Base-by-base conservation (phyloP, 768 basidiomycete genomes). In the Pisolithus sp. region DNA sequence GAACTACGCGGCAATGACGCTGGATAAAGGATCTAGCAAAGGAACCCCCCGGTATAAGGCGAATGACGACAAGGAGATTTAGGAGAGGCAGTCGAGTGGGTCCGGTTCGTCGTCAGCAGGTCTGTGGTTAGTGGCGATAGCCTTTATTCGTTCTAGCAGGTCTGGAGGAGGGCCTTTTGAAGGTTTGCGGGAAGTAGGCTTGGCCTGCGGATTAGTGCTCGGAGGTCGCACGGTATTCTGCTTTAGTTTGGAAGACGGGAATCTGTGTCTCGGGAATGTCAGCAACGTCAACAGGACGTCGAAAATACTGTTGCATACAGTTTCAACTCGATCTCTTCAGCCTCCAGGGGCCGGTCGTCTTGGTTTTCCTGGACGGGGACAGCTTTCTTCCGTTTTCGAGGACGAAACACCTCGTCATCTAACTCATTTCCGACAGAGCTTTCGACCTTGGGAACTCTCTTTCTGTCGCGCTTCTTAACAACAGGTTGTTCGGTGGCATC, bases 71-170 rank as follows among this genome's bases (percentile, higher is more conserved):
- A 12, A 21, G 17, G 7, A 5, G n/a, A 20, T 12, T 76, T 61
- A 75, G 30, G 73, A 70, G 34, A 77, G 62, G 54, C 75, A 77
- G 53, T 77, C 75, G 43, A 77, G 65, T 26, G 74, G 74, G 51
- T 77, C 76, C 7, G 73, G 70, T 48, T 74, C 76, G 51, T 57
- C 49, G 7, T 51, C 50, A 31, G 53, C 46, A n/a, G 46, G 51
- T 12, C 55, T 38, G 48, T 59, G 47, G 34, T 59, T 58, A 12
- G 50, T 57, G 1, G 60, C 60, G 26, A 69, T 65, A 13, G 69
- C 65, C 46, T 62, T 68, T 28, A 75, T 65, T 46, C 72, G 68
- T 37, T 67, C 66, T 7, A 75, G 64, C 3, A 75, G 68, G 23
- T 71, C 67, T 20, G 57, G 71, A 0, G 74, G 74, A 1, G 71